Evolutionary conservation across 192 early-diverging fungal species (phyloP).

Genomic region (Podila horticola): DNA sequence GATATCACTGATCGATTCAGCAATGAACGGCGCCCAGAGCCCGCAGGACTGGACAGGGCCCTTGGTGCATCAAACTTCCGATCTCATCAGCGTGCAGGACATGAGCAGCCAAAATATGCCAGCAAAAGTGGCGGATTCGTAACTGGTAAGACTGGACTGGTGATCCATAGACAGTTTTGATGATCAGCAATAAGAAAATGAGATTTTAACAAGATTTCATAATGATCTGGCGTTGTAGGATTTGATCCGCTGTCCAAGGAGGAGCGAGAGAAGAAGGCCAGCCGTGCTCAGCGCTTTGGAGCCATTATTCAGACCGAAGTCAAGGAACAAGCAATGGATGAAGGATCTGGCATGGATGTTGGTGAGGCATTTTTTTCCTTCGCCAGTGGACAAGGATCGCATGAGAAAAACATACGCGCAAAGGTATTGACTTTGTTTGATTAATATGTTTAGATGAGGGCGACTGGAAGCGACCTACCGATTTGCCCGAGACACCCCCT

Average conservation of each 20-base stretch:
- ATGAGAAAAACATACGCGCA: not conserved
- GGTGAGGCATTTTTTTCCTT: slow-evolving; percentile 15
- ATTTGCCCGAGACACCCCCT: slow-evolving; percentile 36
- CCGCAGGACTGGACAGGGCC: slow-evolving; percentile 35
- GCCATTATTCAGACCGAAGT: not conserved
- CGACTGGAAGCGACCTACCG: slow-evolving; percentile 22
- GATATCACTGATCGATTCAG: slow-evolving; percentile 37
- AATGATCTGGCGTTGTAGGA: slow-evolving; percentile 4
- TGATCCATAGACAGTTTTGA: not conserved
- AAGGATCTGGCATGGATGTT: slow-evolving; percentile 36
- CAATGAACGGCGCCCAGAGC: slow-evolving; percentile 29
- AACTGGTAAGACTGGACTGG: slow-evolving; percentile 14
- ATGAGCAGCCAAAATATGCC: slow-evolving; percentile 20
- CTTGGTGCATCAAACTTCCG: slow-evolving; percentile 2
- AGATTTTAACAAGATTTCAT: too few species aligned
- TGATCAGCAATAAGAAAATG: too few species aligned
- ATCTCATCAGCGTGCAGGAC: not conserved
- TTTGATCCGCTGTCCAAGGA: slow-evolving; percentile 46
- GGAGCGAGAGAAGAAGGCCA: slow-evolving; percentile 36
- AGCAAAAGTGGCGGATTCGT: slow-evolving; percentile 37
- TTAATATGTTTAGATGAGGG: slow-evolving; percentile 14
- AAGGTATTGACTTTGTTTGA: too few species aligned
- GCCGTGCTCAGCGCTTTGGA: slow-evolving; percentile 38
- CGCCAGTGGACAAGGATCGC: too few species aligned
- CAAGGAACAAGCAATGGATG: slow-evolving; percentile 19